Percentiles rank a stretch among this genome's conserved stretches.
Evolutionary conservation across 106 monocot genomes (phyloP).

Genomic region (Cymbidium sinense): DNA sequence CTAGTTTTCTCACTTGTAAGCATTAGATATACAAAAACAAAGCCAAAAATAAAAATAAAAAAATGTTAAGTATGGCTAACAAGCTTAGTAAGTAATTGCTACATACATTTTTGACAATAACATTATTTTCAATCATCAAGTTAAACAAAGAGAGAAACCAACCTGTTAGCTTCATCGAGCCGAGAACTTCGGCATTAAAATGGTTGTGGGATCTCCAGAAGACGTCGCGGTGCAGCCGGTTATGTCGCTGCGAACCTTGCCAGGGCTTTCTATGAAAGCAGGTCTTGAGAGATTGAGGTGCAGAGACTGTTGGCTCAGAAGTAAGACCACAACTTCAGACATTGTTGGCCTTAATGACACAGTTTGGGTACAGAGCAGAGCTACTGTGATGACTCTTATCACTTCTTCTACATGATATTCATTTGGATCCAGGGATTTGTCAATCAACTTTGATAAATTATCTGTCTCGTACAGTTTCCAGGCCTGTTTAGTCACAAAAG

Average conservation of each 20-base stretch:
- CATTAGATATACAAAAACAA: too few species aligned
- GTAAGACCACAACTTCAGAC: slow-evolving; percentile 50
- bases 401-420: slow-evolving; percentile 37
- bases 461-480: slow-evolving; percentile 53
- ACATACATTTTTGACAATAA: too few species aligned
- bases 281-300: slow-evolving; percentile 34
- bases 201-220: slow-evolving; percentile 18
- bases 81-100: not conserved
- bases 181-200: slow-evolving; percentile 5
- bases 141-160: not conserved
- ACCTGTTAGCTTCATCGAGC: not conserved
- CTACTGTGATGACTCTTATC: slow-evolving; percentile 41
- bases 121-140: too few species aligned
- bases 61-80: not conserved
- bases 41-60: too few species aligned
- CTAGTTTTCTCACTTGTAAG: too few species aligned
- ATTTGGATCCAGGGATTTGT: slow-evolving; percentile 31
- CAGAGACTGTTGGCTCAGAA: slow-evolving; percentile 31
- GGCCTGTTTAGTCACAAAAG: slow-evolving; percentile 23
- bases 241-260: slow-evolving; percentile 16
- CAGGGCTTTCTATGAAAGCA: slow-evolving; percentile 40
- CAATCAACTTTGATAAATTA: slow-evolving; percentile 28
- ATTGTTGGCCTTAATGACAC: slow-evolving; percentile 55
- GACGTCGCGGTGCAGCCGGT: slow-evolving; percentile 22
- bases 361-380: slow-evolving; percentile 57